phyloP scores from a whole-genome alignment of 345 rosid species.

The Eucalyptus marginata region DNA sequence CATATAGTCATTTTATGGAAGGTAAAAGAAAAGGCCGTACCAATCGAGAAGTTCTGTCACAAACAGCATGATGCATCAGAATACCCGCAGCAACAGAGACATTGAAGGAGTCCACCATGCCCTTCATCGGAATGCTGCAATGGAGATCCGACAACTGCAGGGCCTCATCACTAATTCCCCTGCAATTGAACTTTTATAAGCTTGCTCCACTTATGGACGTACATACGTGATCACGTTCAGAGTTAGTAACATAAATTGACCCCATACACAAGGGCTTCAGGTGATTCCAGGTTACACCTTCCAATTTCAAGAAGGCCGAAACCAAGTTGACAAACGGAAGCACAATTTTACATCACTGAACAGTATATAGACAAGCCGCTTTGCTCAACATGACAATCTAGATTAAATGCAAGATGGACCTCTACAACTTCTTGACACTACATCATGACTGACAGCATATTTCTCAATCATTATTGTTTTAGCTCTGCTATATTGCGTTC shows the following conservation, averaged over 20 bases:
- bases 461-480: neutral
- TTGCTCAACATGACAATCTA: neutral
- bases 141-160: constrained; percentile 62
- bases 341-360: neutral
- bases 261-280: neutral
- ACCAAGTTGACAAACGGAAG: neutral
- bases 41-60: constrained; percentile 70
- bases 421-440: neutral
- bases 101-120: constrained; percentile 97
- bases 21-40: constrained; percentile 13
- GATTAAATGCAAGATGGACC: neutral
- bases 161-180: constrained; percentile 88
- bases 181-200: neutral
- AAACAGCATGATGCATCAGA: constrained; percentile 87
- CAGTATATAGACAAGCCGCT: neutral
- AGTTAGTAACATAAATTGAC: neutral
- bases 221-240: neutral
- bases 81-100: constrained; percentile 97
- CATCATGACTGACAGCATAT: neutral
- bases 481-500: neutral
- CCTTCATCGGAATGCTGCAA: constrained; percentile 93
- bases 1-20: neutral
- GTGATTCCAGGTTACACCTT: neutral
- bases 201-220: neutral
- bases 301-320: neutral